phyloP scores from a whole-genome alignment of 345 rosid species.

The Kernera saxatilis region DNA sequence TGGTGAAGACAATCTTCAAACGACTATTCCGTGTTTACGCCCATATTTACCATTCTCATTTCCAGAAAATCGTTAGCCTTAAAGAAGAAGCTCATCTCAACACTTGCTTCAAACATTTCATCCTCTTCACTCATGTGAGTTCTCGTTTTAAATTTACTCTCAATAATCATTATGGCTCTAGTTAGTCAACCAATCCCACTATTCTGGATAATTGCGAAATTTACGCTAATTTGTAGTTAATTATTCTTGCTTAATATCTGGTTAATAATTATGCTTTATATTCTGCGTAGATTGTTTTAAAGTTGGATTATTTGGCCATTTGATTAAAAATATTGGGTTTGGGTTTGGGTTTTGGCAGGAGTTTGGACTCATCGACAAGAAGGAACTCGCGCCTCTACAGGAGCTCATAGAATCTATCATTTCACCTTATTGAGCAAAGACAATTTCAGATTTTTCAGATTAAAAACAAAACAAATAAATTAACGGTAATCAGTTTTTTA shows the following conservation, averaged over 20 bases:
- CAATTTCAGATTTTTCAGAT: slow-evolving; percentile 8
- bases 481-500: slow-evolving; percentile 8
- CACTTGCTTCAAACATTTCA: slow-evolving; percentile 98
- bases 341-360: slow-evolving; percentile 51
- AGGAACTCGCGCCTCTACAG: slow-evolving; percentile 96
- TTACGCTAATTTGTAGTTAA: too few species aligned
- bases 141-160: neutral
- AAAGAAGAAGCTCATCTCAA: slow-evolving; percentile 99
- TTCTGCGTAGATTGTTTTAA: neutral
- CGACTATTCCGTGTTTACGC: slow-evolving; percentile 96
- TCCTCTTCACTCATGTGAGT: slow-evolving; percentile 91
- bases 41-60: slow-evolving; percentile 92
- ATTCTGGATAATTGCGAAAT: neutral
- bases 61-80: slow-evolving; percentile 97
- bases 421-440: slow-evolving; percentile 54
- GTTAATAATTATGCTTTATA: neutral
- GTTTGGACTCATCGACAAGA: slow-evolving; percentile 91
- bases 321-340: neutral
- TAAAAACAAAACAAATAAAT: neutral
- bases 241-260: too few species aligned
- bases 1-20: slow-evolving; percentile 93
- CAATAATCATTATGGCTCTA: neutral
- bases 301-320: neutral
- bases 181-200: neutral
- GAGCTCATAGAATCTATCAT: slow-evolving; percentile 90